phyloP scores from a whole-genome alignment of 257 asterid genomes.

The Solanum clarkiae region DNA sequence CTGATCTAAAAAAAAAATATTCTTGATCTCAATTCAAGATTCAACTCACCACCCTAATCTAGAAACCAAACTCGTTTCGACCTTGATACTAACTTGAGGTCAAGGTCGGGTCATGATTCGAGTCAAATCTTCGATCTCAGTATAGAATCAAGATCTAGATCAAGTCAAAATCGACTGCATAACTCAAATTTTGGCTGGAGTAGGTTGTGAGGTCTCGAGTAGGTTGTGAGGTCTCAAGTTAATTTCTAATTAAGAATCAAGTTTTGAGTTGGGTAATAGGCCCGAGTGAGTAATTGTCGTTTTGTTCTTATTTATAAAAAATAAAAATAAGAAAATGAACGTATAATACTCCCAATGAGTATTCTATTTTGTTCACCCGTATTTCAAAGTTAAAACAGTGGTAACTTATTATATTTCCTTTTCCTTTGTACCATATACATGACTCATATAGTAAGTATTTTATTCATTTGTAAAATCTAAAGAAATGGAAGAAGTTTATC shows the following conservation, averaged over 20 bases:
- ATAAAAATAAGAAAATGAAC: not conserved
- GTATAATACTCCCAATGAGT: slow-evolving; percentile 15
- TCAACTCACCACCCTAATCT: too few species aligned
- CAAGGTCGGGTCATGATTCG: not conserved
- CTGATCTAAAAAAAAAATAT: too few species aligned
- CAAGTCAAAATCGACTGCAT: not conserved
- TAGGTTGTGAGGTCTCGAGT: too few species aligned
- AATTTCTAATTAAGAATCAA: not conserved
- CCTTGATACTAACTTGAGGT: not conserved
- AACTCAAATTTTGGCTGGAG: not conserved
- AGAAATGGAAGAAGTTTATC: too few species aligned
- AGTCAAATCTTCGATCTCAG: not conserved
- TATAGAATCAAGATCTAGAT: not conserved
- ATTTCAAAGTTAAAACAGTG: not conserved
- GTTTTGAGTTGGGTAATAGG: not conserved
- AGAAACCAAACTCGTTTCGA: not conserved
- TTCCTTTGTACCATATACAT: too few species aligned
- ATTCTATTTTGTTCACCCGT: slow-evolving; percentile 8
- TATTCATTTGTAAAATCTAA: too few species aligned
- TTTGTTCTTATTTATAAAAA: too few species aligned
- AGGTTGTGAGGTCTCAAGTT: too few species aligned
- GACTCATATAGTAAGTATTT: too few species aligned
- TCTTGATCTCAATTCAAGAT: too few species aligned
- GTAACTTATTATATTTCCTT: too few species aligned
- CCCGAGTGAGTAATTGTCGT: too few species aligned